These are phyloP conservation scores for Eucalyptus erythrocorys DNA, from an alignment of 345 rosid species.

Conservation along the genomic window DNA sequence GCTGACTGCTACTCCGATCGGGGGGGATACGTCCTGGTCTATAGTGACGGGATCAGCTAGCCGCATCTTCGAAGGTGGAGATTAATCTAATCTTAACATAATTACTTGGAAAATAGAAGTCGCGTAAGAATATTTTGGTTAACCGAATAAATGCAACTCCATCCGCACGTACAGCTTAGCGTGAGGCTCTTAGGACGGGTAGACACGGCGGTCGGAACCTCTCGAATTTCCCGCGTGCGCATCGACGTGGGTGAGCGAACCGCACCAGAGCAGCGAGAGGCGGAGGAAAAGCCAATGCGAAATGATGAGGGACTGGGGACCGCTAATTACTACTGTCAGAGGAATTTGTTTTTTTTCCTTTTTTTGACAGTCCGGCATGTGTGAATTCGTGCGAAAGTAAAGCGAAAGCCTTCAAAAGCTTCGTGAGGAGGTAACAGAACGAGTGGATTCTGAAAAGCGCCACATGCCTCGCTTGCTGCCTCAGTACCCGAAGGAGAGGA, in stretches of 20 bases:
- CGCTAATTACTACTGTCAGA: background rate
- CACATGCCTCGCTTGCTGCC: conserved; percentile 12
- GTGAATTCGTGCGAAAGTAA: background rate
- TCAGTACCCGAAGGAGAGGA: background rate
- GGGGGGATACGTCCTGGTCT: background rate
- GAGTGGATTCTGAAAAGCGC: conserved; percentile 41
- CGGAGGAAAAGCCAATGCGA: background rate
- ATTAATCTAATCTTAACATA: background rate
- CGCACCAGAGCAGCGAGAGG: background rate
- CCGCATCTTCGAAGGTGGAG: background rate
- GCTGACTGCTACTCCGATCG: background rate
- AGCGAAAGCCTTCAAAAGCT: background rate
- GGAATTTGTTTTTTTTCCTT: background rate
- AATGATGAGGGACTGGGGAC: background rate
- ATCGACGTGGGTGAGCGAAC: background rate
- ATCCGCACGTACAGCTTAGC: background rate
- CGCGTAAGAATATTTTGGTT: background rate
- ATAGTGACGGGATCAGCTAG: background rate
- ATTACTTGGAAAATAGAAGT: background rate
- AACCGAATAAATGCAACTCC: background rate
- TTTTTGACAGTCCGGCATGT: background rate
- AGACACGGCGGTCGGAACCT: background rate
- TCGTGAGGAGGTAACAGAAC: background rate
- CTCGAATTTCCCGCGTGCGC: background rate
- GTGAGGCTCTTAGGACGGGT: background rate